Evolutionary conservation across 2,329 filamentous ascomycete genomes (phyloP), one percentile per base, ranked within the genome.

Genomic region (Ceratocystis cacaofunesta): DNA sequence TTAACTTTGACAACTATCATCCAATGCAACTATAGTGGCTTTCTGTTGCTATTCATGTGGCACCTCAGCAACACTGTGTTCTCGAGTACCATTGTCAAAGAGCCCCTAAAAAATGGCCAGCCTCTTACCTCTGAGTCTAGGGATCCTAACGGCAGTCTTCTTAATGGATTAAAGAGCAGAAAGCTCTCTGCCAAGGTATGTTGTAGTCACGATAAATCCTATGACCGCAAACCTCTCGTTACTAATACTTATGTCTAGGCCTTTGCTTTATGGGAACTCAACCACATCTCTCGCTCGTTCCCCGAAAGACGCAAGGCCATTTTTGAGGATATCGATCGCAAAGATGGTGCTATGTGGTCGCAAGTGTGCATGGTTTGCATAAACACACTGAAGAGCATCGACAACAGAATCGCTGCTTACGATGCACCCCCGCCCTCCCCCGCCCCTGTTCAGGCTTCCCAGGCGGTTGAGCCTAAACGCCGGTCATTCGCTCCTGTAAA

Each of bases 241-340:
- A 46, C 62, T 28, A 70, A 72, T 65, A 75, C 68, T 68, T 61
- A 4, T 50, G n/a, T 25, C 1, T 67, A 89, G 82, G 82, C 85
- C 0, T 95, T 95, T 73, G 92, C 92, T 17, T 88, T 95, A 74
- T 96, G 92, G 92, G 92, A 97, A 72, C 78, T 96, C 32, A 84
- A 85, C 36, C 80, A 89, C 65, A 95, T 96, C 70, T 86, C 89
- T 46, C 82, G 87, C 66, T 82, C 84, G 64, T 92, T 88, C 68
- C 80, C 86, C 17, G 80, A 84, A n/a, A 85, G 91, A 43, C 84
- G 92, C 63, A 89, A 87, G 73, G 83, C 85, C 22, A 90, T 97
- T 65, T 96, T 89, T 74, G 84, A 86, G 66, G 92, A 97, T 70
- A 89, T 96, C 68, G 90, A 95, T 70, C 87, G 91, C 68, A 84